These are phyloP conservation scores for Solanum hybrid DNA, from an alignment of 305 asterid species.

Conservation along the genomic window DNA sequence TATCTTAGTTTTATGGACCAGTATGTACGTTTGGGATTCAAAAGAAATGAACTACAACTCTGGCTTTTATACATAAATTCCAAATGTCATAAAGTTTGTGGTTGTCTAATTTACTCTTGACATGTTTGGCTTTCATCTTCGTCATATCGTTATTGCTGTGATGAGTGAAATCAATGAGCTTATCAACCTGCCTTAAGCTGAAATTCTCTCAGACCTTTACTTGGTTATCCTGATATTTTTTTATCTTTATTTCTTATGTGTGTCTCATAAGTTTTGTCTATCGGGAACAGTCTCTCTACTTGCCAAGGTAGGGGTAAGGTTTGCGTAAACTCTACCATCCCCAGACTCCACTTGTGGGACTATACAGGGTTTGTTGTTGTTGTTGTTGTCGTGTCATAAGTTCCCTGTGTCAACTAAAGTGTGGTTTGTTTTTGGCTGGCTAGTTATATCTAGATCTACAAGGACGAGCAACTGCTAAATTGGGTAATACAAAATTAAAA, in stretches of 20 bases:
- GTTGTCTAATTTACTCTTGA: not conserved
- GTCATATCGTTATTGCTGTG: not conserved
- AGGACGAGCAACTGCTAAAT: constrained; percentile 49
- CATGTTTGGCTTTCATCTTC: not conserved
- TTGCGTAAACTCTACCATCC: not conserved
- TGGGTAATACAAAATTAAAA: constrained; percentile 45
- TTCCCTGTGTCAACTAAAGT: not conserved
- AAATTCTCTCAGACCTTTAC: not conserved
- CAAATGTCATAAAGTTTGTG: not conserved
- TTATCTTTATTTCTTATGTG: not conserved
- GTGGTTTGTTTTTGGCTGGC: constrained; percentile 1
- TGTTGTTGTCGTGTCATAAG: not conserved
- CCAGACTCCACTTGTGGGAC: not conserved
- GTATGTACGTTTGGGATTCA: not conserved
- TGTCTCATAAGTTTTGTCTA: not conserved
- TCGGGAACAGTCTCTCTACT: not conserved
- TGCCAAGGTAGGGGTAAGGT: not conserved
- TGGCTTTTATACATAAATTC: not conserved
- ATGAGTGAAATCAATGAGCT: not conserved
- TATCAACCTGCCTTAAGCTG: not conserved
- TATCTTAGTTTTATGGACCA: not conserved
- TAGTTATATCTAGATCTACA: constrained; percentile 67
- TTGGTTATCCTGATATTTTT: not conserved
- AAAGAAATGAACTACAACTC: not conserved
- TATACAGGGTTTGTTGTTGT: not conserved